Conservation (phyloP, 495 filamentous ascomycete genomes). For the Xylaria castorea region DNA sequence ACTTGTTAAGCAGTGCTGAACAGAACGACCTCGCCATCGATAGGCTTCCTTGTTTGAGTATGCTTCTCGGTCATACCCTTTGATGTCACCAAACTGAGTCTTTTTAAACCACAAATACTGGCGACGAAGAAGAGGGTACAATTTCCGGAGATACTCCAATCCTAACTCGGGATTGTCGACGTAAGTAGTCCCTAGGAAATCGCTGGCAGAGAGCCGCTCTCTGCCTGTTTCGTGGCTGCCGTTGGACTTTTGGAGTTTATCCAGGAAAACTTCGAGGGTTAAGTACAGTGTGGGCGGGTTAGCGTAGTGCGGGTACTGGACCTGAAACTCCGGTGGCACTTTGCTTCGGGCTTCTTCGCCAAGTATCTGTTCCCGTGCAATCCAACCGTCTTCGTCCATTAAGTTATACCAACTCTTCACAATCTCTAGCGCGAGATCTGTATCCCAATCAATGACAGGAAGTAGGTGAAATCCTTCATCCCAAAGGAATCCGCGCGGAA, state of each 20-base stretch:
- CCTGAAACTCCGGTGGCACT: slow-evolving; percentile 92
- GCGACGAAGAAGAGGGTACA: slow-evolving; percentile 91
- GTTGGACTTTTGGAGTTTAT: slow-evolving; percentile 65
- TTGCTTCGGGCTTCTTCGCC: slow-evolving; percentile 95
- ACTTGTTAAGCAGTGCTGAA: slow-evolving; percentile 86
- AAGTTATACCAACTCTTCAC: slow-evolving; percentile 94
- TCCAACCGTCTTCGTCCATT: slow-evolving; percentile 98
- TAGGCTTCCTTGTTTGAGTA: slow-evolving; percentile 89
- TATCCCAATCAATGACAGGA: slow-evolving; percentile 91
- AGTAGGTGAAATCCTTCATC: slow-evolving; percentile 97
- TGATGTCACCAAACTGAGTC: slow-evolving; percentile 90
- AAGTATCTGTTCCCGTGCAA: slow-evolving; percentile 94
- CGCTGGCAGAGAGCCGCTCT: slow-evolving; percentile 44
- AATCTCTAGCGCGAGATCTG: slow-evolving; percentile 88
- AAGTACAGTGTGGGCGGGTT: slow-evolving; percentile 98
- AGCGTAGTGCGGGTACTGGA: slow-evolving; percentile 96
- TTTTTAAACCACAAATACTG: slow-evolving; percentile 95
- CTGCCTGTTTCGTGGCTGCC: slow-evolving; percentile 41
- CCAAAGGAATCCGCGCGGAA: slow-evolving; percentile 96
- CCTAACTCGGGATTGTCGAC: slow-evolving; percentile 72
- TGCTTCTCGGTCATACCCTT: slow-evolving; percentile 85
- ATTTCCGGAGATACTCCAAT: slow-evolving; percentile 72
- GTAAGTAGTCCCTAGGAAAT: slow-evolving; percentile 60
- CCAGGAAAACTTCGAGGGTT: slow-evolving; percentile 80
- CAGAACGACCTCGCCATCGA: slow-evolving; percentile 92